A percentile compares a stretch with the other conserved stretches of the same genome.
Evolutionary conservation across 2,329 filamentous ascomycete genomes (phyloP).

Genomic region (Ceratocystis cubensis): DNA sequence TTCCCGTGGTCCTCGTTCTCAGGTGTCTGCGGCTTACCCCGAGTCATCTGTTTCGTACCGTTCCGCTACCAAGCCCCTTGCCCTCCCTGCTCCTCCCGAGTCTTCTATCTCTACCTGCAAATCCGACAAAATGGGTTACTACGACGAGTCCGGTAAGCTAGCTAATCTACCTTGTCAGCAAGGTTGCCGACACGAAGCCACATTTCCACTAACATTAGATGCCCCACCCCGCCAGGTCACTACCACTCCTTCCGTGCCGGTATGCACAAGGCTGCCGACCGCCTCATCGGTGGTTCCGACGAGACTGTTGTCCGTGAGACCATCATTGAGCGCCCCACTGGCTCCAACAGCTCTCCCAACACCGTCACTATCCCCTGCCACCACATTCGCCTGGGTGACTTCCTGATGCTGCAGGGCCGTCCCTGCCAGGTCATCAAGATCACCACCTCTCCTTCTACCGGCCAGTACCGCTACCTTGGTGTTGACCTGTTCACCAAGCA

Average conservation of each 20-base stretch:
- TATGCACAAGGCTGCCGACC: slow-evolving; percentile 46
- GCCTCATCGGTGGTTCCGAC: slow-evolving; percentile 37
- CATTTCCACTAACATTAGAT: slow-evolving; percentile 12
- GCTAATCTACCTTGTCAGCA: slow-evolving; percentile 24
- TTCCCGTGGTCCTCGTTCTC: slow-evolving; percentile 22
- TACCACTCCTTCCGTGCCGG: slow-evolving; percentile 47
- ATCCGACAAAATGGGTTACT: slow-evolving; percentile 47
- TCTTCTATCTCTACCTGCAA: slow-evolving; percentile 19
- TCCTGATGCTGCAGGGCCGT: slow-evolving; percentile 96
- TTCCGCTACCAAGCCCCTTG: slow-evolving; percentile 14
- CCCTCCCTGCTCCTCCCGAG: slow-evolving; percentile 25
- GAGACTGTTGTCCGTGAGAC: slow-evolving; percentile 35
- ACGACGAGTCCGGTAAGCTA: slow-evolving; percentile 48
- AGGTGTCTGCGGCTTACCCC: slow-evolving; percentile 19
- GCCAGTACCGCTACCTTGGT: slow-evolving; percentile 99
- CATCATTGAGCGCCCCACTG: slow-evolving; percentile 26
- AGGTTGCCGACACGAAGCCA: background rate
- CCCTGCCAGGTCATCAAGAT: slow-evolving; percentile 99
- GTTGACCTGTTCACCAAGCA: slow-evolving; percentile 99
- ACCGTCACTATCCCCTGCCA: slow-evolving; percentile 98
- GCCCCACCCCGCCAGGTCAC: slow-evolving; percentile 33
- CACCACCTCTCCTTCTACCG: slow-evolving; percentile 92
- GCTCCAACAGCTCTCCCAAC: slow-evolving; percentile 43
- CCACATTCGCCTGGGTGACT: slow-evolving; percentile 98
- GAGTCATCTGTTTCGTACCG: slow-evolving; percentile 19